Conservation (phyloP, 2,329 filamentous ascomycete genomes). For the Mollisia scopiformis region DNA sequence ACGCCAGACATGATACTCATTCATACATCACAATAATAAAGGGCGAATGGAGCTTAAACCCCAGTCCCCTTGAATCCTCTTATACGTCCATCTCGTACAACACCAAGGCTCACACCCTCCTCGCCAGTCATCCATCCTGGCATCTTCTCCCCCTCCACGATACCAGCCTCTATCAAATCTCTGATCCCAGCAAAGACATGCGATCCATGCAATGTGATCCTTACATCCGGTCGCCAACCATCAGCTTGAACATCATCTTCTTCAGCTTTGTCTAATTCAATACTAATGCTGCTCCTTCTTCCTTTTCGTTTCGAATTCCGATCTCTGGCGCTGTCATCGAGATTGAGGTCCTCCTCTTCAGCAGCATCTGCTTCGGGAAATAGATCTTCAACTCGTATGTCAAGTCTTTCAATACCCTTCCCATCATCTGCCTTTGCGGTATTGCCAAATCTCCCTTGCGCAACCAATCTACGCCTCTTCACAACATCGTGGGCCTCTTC, state of each 20-base stretch:
- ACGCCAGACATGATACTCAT: slow-evolving; percentile 4
- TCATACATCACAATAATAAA: neutral
- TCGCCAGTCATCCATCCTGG: slow-evolving; percentile 92
- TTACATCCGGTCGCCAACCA: slow-evolving; percentile 60
- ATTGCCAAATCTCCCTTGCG: slow-evolving; percentile 72
- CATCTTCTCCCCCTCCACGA: slow-evolving; percentile 77
- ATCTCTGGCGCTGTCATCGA: slow-evolving; percentile 15
- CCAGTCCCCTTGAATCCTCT: slow-evolving; percentile 59
- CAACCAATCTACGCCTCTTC: slow-evolving; percentile 64
- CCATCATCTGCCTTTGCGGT: slow-evolving; percentile 58
- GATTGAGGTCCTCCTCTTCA: slow-evolving; percentile 24
- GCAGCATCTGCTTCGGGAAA: slow-evolving; percentile 45
- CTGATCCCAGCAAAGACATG: slow-evolving; percentile 84
- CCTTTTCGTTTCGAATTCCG: slow-evolving; percentile 33
- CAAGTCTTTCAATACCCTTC: slow-evolving; percentile 63
- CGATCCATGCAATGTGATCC: slow-evolving; percentile 71
- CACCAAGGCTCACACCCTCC: slow-evolving; percentile 75
- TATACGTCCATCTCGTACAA: slow-evolving; percentile 69
- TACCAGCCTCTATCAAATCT: slow-evolving; percentile 74
- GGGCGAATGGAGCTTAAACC: slow-evolving; percentile 38
- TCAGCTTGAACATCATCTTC: slow-evolving; percentile 35
- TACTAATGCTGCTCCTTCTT: slow-evolving; percentile 30
- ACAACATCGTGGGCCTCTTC: slow-evolving; percentile 39
- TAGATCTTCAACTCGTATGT: slow-evolving; percentile 61
- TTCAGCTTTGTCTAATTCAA: slow-evolving; percentile 30